phyloP scores from a whole-genome alignment of 352 stramenopile species.

The Pythium rishiriense region DNA sequence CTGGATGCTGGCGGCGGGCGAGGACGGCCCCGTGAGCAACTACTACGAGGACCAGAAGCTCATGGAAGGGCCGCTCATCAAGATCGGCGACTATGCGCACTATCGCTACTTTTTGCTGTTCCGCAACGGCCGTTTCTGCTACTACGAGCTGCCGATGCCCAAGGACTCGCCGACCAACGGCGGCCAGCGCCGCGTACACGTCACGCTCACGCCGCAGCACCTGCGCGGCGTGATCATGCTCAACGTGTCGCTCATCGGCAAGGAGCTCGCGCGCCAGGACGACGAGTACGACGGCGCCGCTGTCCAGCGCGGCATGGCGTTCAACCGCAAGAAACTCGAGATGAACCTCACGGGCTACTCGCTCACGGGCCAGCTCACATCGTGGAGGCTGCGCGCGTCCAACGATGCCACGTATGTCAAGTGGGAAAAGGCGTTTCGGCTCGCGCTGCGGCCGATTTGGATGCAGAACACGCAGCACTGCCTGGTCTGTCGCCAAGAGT shows the following conservation, averaged over 20 bases:
- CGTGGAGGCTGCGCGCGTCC: conserved; percentile 73
- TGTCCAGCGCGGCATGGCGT: conserved; percentile 68
- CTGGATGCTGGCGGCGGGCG: conserved; percentile 40
- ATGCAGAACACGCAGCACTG: conserved; percentile 74
- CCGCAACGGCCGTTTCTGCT: conserved; percentile 82
- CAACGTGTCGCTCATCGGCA: conserved; percentile 69
- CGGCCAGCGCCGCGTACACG: conserved; percentile 44
- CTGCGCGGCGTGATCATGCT: conserved; percentile 85
- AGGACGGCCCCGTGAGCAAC: conserved; percentile 69
- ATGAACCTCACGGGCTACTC: conserved; percentile 84
- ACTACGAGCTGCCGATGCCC: conserved; percentile 83
- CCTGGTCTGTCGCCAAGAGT: conserved; percentile 75
- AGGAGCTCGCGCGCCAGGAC: conserved; percentile 62
- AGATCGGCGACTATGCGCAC: conserved; percentile 84
- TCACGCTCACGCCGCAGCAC: conserved; percentile 77
- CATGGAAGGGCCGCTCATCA: conserved; percentile 86
- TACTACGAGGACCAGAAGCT: conserved; percentile 86
- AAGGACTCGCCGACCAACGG: conserved; percentile 24
- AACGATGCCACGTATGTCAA: conserved; percentile 75
- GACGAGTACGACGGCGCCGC: conserved; percentile 72
- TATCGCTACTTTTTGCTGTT: conserved; percentile 87
- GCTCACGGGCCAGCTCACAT: conserved; percentile 72
- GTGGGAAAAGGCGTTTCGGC: conserved; percentile 78
- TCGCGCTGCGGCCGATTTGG: conserved; percentile 79
- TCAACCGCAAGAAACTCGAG: conserved; percentile 81